phyloP scores from a whole-genome alignment of 441 rosid genomes.

The Euphorbia corollata region DNA sequence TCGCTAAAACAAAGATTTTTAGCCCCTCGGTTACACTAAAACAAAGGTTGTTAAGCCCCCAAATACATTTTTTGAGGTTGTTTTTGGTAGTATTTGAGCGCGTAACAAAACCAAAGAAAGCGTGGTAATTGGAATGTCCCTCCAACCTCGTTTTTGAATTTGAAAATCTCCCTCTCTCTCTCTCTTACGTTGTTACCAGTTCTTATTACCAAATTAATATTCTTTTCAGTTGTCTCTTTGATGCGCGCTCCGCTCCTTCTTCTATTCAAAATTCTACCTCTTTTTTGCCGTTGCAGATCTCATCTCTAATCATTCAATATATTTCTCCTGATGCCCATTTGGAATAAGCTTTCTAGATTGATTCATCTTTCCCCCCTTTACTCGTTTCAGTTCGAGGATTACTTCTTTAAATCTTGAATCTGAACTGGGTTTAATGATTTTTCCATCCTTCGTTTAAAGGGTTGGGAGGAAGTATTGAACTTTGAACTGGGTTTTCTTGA shows the following conservation, averaged over 20 bases:
- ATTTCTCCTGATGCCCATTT: conserved; percentile 1
- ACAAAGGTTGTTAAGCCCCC: too few species aligned
- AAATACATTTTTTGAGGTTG: too few species aligned
- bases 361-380: background rate
- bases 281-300: background rate
- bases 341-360: background rate
- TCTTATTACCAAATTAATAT: background rate
- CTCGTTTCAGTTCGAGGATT: background rate
- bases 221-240: background rate
- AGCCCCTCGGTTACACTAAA: too few species aligned
- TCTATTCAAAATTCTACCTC: conserved; percentile 1
- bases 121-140: conserved; percentile 11
- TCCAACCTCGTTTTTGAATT: conserved; percentile 21
- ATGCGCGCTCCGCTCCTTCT: conserved; percentile 16
- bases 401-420: background rate
- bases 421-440: conserved; percentile 2
- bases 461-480: background rate
- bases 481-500: conserved; percentile 6
- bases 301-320: background rate
- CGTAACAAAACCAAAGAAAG: background rate
- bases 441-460: background rate
- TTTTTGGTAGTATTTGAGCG: background rate
- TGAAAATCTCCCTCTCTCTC: background rate
- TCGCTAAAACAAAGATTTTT: too few species aligned
- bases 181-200: background rate